Conservation (phyloP, 108 stramenopile species). For the Thalassiosira profunda region DNA sequence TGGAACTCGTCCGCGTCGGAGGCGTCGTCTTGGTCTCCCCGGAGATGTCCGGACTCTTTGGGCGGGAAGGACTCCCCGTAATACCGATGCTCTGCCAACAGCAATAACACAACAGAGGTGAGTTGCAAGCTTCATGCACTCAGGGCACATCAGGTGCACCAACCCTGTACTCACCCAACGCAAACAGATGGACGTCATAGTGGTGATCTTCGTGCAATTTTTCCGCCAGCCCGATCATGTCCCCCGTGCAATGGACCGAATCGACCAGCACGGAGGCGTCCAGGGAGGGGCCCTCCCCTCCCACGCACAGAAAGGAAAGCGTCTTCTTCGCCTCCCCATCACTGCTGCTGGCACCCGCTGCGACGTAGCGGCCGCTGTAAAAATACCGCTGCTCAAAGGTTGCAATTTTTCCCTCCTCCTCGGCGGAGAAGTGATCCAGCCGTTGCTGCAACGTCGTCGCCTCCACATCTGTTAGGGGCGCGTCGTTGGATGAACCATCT, state of each 20-base stretch:
- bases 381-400: conserved; percentile 81
- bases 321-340: conserved; percentile 8
- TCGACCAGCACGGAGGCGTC: conserved; percentile 68
- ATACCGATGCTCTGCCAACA: conserved; percentile 95
- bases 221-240: conserved; percentile 83
- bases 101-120: too few relatives aligned
- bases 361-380: conserved; percentile 61
- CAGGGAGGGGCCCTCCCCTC: conserved; percentile 89
- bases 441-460: conserved; percentile 5
- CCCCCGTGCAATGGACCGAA: conserved; percentile 90
- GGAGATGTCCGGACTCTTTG: not conserved
- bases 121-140: too few relatives aligned
- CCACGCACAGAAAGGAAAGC: conserved; percentile 82
- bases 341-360: too few relatives aligned
- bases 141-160: too few relatives aligned
- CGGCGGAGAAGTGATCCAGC: conserved; percentile 42
- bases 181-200: conserved; percentile 68
- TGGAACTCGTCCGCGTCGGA: not conserved
- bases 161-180: too few relatives aligned
- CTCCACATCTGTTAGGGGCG: conserved; percentile 12
- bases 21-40: conserved; percentile 2
- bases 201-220: conserved; percentile 22
- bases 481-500: too few relatives aligned
- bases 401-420: conserved; percentile 1
- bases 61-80: conserved; percentile 84